These are phyloP conservation scores for Rhizophlyctis rosea DNA, from an alignment of 192 early-diverging fungal genomes.

Conservation along the genomic window DNA sequence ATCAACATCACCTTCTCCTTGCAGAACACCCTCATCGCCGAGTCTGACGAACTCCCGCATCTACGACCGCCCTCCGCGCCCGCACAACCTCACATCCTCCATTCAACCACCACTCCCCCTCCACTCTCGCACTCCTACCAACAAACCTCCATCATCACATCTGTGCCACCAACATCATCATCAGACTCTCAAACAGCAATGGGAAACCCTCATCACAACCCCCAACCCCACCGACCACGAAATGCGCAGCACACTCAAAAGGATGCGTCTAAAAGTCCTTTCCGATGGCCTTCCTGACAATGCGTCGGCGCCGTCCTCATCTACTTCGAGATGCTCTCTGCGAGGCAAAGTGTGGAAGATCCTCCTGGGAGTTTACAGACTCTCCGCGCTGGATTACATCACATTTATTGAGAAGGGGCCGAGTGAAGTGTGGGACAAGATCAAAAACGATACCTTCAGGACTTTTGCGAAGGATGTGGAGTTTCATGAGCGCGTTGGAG, in stretches of 20 bases:
- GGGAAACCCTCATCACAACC: constrained; percentile 47
- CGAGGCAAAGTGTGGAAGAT: constrained; percentile 71
- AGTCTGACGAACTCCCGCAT: neutral
- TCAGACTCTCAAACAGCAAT: constrained; percentile 14
- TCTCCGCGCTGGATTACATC: constrained; percentile 72
- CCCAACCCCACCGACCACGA: constrained; percentile 53
- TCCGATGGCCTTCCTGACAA: constrained; percentile 60
- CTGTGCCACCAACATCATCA: too few relatives aligned
- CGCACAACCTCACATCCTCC: too few relatives aligned
- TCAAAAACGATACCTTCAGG: constrained; percentile 87
- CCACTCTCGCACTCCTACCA: too few relatives aligned
- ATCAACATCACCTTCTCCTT: too few relatives aligned
- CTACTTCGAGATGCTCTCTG: constrained; percentile 28
- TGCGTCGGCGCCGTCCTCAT: constrained; percentile 1
- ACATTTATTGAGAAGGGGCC: constrained; percentile 66
- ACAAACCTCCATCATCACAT: too few relatives aligned
- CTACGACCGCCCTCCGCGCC: too few relatives aligned
- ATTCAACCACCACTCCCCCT: too few relatives aligned
- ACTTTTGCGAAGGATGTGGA: constrained; percentile 76
- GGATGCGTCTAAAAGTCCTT: constrained; percentile 54
- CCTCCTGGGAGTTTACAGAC: constrained; percentile 66
- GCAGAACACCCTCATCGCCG: neutral
- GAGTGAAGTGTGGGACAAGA: constrained; percentile 72
- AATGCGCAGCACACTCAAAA: constrained; percentile 52
- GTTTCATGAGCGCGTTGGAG: constrained; percentile 68